phyloP scores from a whole-genome alignment of 2,329 filamentous ascomycete genomes.

The Podosphaera fusca region DNA sequence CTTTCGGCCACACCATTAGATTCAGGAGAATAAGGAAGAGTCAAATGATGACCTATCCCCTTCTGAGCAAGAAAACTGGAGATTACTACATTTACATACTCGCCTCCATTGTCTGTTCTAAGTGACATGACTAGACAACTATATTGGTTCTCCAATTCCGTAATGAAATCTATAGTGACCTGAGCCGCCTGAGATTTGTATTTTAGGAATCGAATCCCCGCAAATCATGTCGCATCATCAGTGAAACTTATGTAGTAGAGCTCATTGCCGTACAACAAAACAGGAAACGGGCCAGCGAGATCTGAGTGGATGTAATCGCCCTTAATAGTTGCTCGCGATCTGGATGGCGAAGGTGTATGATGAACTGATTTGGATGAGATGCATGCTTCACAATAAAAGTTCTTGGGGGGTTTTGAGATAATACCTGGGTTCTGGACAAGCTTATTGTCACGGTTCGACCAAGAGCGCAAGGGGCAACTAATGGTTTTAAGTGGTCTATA shows the following conservation, averaged over 20 bases:
- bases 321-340: background rate
- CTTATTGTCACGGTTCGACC: no score
- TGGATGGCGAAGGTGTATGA: background rate
- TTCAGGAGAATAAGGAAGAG: background rate
- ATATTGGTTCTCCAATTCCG: background rate
- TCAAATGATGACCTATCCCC: background rate
- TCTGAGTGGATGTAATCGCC: background rate
- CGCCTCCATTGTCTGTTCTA: background rate
- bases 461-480: no score
- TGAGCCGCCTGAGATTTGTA: background rate
- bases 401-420: background rate
- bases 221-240: background rate
- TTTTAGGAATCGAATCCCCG: background rate
- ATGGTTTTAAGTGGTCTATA: no score
- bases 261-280: background rate
- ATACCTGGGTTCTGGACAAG: background rate
- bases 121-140: background rate
- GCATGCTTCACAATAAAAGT: constrained; percentile 1
- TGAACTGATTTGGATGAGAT: background rate
- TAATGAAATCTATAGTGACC: background rate
- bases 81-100: background rate
- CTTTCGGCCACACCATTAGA: background rate
- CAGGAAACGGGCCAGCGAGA: background rate
- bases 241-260: background rate
- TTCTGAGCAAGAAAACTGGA: background rate